A percentile compares a stretch with the other conserved stretches of the same genome.
Evolutionary conservation across 345 rosid genomes (phyloP).

Genomic region (Camelina sativa): DNA sequence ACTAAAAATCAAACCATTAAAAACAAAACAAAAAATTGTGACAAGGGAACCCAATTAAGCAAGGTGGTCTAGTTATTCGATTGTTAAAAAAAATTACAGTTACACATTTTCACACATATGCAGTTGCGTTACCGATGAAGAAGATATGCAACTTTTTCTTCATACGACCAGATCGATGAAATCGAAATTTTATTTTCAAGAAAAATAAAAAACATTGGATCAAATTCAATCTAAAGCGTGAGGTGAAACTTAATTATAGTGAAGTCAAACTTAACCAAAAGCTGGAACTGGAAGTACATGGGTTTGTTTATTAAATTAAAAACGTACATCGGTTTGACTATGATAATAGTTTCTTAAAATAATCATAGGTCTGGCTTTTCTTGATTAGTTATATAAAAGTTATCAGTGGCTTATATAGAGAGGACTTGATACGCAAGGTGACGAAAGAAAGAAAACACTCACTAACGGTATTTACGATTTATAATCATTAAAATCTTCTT

Average conservation of each 20-base stretch:
- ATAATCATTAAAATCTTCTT: not conserved
- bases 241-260: not conserved
- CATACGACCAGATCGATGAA: not conserved
- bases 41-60: not conserved
- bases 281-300: not conserved
- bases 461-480: conserved; percentile 6
- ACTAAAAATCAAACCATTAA: not conserved
- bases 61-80: not conserved
- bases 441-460: not conserved
- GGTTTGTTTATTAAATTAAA: too few relatives aligned
- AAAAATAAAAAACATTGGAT: too few relatives aligned
- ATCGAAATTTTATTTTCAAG: not conserved
- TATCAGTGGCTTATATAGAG: not conserved
- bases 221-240: not conserved
- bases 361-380: conserved; percentile 10
- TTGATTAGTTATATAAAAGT: not conserved
- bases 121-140: not conserved
- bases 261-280: conserved; percentile 6
- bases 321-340: conserved; percentile 27
- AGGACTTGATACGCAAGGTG: not conserved
- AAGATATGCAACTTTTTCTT: not conserved
- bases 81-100: not conserved
- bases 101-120: not conserved
- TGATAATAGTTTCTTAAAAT: not conserved
- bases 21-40: not conserved